Conservation (phyloP, 176 grass and related monocot genomes). For the Triticum dicoccoides region DNA sequence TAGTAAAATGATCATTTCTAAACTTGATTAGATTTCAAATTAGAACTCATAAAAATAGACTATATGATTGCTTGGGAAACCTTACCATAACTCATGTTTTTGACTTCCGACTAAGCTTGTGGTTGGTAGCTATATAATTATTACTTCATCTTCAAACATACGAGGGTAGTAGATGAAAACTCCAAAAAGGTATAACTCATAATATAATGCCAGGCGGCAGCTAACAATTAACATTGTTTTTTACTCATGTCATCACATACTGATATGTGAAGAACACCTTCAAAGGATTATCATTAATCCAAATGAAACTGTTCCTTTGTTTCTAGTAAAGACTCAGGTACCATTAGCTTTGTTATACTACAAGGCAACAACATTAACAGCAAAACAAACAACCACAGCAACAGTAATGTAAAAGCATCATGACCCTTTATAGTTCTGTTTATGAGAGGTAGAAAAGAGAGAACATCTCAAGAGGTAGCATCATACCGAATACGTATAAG, state of each 20-base stretch:
- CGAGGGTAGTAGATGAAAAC: background rate
- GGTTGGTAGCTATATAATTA: background rate
- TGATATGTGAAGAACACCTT: too few species aligned
- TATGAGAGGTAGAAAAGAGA: background rate
- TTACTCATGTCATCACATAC: background rate
- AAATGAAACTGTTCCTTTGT: background rate
- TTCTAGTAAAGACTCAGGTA: background rate
- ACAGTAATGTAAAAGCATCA: background rate
- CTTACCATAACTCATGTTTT: background rate
- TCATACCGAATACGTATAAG: constrained; percentile 43
- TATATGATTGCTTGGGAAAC: background rate
- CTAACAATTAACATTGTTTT: background rate
- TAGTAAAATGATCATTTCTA: background rate
- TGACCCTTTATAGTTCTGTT: background rate
- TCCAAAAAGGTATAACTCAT: background rate
- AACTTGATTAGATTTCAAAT: background rate
- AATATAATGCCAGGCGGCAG: background rate
- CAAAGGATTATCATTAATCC: background rate
- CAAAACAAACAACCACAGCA: background rate
- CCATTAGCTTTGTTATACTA: background rate
- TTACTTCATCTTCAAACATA: background rate
- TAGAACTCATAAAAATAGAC: background rate
- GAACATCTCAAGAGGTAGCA: background rate
- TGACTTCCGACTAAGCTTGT: background rate
- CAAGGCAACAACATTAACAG: background rate